phyloP scores from a whole-genome alignment of 164 flowering plant genomes.

The Vitis vinifera region ASM3070453v1 NC_081822.1:1535501-1536000 shows the following conservation, averaged over 20 bases:
- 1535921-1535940: too few relatives aligned
- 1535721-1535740: background rate
- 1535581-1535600: too few relatives aligned
- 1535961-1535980: background rate
- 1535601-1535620: too few relatives aligned
- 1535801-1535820: slow-evolving; percentile 6
- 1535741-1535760: slow-evolving; percentile 5
- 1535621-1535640: too few relatives aligned
- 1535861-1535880: background rate
- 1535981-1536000: background rate
- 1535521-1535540: too few relatives aligned
- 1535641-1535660: background rate
- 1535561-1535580: too few relatives aligned
- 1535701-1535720: background rate
- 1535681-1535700: background rate
- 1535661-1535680: background rate
- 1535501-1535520: too few relatives aligned
- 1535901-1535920: too few relatives aligned
- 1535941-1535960: too few relatives aligned
- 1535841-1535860: background rate
- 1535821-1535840: background rate
- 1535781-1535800: slow-evolving; percentile 14
- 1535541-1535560: too few relatives aligned
- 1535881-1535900: too few relatives aligned
- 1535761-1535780: slow-evolving; percentile 2